Conservation (phyloP, 2,329 filamentous ascomycete genomes). For the Alternaria angustiovoidea region DNA sequence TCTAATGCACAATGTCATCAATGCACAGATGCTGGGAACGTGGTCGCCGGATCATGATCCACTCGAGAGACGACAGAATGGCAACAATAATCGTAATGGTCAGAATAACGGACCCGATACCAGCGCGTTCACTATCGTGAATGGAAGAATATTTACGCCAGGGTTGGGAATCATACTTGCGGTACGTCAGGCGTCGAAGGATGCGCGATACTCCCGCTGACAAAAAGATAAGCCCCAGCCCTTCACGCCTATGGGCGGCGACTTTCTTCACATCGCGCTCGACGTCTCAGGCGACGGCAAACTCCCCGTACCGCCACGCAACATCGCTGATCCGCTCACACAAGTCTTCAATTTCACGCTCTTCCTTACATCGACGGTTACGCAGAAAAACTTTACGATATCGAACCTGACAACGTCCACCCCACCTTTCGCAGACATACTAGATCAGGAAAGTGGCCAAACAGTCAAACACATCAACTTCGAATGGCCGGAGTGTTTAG, state of each 20-base stretch:
- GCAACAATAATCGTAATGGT: slow-evolving; percentile 29
- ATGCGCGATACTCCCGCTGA: slow-evolving; percentile 13
- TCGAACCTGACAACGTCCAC: slow-evolving; percentile 65
- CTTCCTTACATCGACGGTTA: slow-evolving; percentile 71
- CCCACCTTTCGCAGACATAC: slow-evolving; percentile 68
- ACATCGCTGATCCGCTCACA: slow-evolving; percentile 61
- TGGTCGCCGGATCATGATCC: slow-evolving; percentile 19
- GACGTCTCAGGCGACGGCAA: slow-evolving; percentile 72
- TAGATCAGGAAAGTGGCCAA: slow-evolving; percentile 69
- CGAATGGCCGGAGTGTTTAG: slow-evolving; percentile 74
- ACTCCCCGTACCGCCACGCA: slow-evolving; percentile 66
- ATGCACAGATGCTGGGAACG: slow-evolving; percentile 41
- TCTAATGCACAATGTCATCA: slow-evolving; percentile 26
- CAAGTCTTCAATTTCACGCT: slow-evolving; percentile 71
- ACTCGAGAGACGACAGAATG: slow-evolving; percentile 28
- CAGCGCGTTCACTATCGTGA: slow-evolving; percentile 63
- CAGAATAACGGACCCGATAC: slow-evolving; percentile 31
- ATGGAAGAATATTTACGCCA: slow-evolving; percentile 74
- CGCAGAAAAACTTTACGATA: slow-evolving; percentile 72
- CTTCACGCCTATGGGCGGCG: slow-evolving; percentile 50
- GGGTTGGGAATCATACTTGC: slow-evolving; percentile 73
- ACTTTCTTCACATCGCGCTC: slow-evolving; percentile 68
- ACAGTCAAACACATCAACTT: slow-evolving; percentile 79
- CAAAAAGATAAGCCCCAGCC: slow-evolving; percentile 41
- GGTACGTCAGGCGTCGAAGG: slow-evolving; percentile 25